phyloP scores from a whole-genome alignment of 2,329 filamentous ascomycete species.

The Aspergillus persii region DNA sequence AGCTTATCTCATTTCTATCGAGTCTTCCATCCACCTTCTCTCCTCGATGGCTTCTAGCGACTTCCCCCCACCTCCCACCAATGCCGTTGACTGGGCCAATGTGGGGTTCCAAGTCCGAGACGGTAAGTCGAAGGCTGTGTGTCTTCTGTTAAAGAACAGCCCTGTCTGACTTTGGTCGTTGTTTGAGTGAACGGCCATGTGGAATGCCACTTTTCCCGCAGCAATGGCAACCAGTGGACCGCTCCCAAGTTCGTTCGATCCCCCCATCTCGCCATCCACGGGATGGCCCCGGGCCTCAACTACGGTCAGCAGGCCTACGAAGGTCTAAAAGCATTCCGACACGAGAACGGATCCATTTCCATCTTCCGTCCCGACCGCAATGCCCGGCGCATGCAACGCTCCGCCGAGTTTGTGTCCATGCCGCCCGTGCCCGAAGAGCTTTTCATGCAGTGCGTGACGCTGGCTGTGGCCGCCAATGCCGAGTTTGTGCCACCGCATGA shows the following conservation, averaged over 20 bases:
- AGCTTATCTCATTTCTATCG: no score
- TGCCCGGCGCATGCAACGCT: slow-evolving; percentile 79
- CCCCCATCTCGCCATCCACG: slow-evolving; percentile 84
- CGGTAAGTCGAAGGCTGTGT: slow-evolving; percentile 53
- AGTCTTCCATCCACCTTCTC: neutral
- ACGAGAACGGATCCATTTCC: slow-evolving; percentile 64
- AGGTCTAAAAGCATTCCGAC: slow-evolving; percentile 93
- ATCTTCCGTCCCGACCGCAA: slow-evolving; percentile 89
- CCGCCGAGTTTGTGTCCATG: slow-evolving; percentile 77
- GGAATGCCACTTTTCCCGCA: slow-evolving; percentile 76
- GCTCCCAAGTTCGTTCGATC: slow-evolving; percentile 75
- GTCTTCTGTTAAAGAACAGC: neutral
- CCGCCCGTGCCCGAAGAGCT: slow-evolving; percentile 73
- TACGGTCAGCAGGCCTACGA: slow-evolving; percentile 98
- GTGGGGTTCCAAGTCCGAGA: slow-evolving; percentile 91
- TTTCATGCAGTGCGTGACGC: slow-evolving; percentile 72
- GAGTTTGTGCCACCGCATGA: slow-evolving; percentile 86
- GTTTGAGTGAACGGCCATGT: slow-evolving; percentile 80
- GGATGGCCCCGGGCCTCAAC: slow-evolving; percentile 92
- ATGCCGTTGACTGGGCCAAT: slow-evolving; percentile 72
- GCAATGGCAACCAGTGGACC: slow-evolving; percentile 72
- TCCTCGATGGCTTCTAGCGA: slow-evolving; percentile 7
- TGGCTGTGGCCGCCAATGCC: slow-evolving; percentile 84
- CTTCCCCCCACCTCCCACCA: slow-evolving; percentile 34
- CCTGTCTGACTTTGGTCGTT: neutral